phyloP scores from a whole-genome alignment of 2,329 filamentous ascomycete species.

The Apiospora marii region DNA sequence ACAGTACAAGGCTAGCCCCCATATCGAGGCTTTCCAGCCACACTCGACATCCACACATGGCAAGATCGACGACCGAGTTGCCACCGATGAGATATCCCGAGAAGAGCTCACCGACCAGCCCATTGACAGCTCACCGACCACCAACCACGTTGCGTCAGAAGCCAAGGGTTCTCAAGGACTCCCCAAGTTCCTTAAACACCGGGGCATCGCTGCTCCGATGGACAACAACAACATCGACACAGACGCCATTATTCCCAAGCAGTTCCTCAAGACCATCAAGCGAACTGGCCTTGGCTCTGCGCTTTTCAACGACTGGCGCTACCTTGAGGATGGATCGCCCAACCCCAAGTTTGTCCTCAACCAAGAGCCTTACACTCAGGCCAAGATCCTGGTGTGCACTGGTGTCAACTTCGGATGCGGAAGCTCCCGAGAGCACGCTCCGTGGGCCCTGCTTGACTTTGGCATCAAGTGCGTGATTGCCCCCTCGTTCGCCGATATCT shows the following conservation, averaged over 20 bases:
- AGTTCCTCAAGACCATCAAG: constrained; percentile 99
- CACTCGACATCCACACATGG: constrained; percentile 48
- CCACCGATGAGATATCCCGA: constrained; percentile 58
- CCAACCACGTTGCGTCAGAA: constrained; percentile 64
- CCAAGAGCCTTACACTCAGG: constrained; percentile 80
- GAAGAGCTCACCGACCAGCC: constrained; percentile 65
- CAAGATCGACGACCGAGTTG: constrained; percentile 61
- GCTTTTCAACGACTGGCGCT: constrained; percentile 87
- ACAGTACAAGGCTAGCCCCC: constrained; percentile 63
- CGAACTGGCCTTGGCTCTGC: constrained; percentile 90
- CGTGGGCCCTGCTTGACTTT: constrained; percentile 96
- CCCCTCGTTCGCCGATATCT: constrained; percentile 83
- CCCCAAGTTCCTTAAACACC: constrained; percentile 83
- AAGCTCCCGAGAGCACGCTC: constrained; percentile 90
- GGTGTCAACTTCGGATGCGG: constrained; percentile 97
- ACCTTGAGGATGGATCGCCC: constrained; percentile 74
- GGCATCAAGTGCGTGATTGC: constrained; percentile 95
- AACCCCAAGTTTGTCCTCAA: constrained; percentile 89
- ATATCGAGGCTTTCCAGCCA: constrained; percentile 64
- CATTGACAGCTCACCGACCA: constrained; percentile 69
- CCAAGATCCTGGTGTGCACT: constrained; percentile 91
- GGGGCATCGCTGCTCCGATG: constrained; percentile 87
- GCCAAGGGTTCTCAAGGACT: constrained; percentile 69
- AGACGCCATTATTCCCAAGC: constrained; percentile 99
- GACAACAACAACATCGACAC: constrained; percentile 94